These are phyloP conservation scores for Pascua guehoae DNA, from an alignment of 1,284 basidiomycete genomes.

Conservation along the genomic window DNA sequence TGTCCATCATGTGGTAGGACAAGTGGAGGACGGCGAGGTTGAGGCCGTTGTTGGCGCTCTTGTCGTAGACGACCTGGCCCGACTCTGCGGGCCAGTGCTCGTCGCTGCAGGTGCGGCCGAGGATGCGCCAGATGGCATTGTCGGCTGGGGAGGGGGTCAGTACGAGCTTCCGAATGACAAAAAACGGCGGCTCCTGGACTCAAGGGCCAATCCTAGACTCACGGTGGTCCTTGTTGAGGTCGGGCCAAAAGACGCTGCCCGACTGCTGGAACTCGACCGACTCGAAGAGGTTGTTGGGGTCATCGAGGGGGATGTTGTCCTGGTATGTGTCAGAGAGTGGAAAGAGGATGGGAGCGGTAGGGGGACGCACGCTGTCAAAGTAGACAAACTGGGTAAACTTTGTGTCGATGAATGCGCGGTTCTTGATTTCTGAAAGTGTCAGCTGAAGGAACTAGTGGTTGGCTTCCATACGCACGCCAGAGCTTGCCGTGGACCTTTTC, in stretches of 20 bases:
- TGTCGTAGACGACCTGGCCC: slow-evolving; percentile 52
- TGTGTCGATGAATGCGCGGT: slow-evolving; percentile 40
- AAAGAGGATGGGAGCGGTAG: background rate
- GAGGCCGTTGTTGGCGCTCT: slow-evolving; percentile 50
- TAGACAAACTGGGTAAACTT: slow-evolving; percentile 47
- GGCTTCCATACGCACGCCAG: slow-evolving; percentile 28
- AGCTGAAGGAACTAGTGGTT: background rate
- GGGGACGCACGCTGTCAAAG: slow-evolving; percentile 42
- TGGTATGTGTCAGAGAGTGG: slow-evolving; percentile 2
- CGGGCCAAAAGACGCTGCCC: slow-evolving; percentile 53
- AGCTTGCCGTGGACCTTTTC: slow-evolving; percentile 29
- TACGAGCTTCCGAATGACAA: background rate
- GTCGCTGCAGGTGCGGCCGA: slow-evolving; percentile 49
- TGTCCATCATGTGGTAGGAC: slow-evolving; percentile 50
- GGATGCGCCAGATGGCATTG: slow-evolving; percentile 53
- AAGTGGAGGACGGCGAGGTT: slow-evolving; percentile 52
- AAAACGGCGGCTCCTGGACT: too few species aligned
- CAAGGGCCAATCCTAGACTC: slow-evolving; percentile 21
- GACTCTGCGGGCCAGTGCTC: slow-evolving; percentile 53
- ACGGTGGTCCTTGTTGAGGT: slow-evolving; percentile 54
- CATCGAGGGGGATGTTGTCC: slow-evolving; percentile 51
- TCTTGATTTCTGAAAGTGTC: slow-evolving; percentile 39
- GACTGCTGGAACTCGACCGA: slow-evolving; percentile 46
- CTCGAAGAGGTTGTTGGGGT: slow-evolving; percentile 51
- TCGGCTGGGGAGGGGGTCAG: too few species aligned